A percentile compares a stretch with the other conserved stretches of the same genome.
phyloP scores from a whole-genome alignment of 2,329 filamentous ascomycete genomes.

The Xylariaceae sp. region DNA sequence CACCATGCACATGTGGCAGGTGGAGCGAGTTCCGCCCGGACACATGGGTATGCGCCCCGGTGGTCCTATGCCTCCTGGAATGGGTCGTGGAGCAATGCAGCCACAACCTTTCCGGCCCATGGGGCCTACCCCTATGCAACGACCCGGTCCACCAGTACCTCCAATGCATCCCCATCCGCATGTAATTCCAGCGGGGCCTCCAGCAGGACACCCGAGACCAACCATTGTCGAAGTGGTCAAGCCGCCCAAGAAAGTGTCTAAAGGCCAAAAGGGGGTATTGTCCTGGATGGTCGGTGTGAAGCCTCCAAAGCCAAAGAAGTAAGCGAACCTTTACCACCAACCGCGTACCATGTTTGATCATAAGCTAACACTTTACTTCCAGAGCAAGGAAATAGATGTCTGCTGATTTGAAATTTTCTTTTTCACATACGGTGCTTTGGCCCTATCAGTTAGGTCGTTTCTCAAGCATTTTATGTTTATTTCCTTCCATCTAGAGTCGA shows the following conservation, averaged over 20 bases:
- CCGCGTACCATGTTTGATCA: background rate
- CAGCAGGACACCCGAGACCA: background rate
- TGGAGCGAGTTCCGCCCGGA: slow-evolving; percentile 34
- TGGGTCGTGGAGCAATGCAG: slow-evolving; percentile 8
- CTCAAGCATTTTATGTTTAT: slow-evolving; percentile 9
- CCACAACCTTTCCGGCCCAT: background rate
- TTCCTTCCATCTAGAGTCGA: slow-evolving; percentile 17
- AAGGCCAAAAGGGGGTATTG: slow-evolving; percentile 30
- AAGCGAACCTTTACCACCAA: slow-evolving; percentile 13
- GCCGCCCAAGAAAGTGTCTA: slow-evolving; percentile 26
- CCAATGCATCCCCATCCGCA: slow-evolving; percentile 1
- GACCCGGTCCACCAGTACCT: slow-evolving; percentile 9
- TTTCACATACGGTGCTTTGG: slow-evolving; percentile 2
- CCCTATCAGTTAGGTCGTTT: slow-evolving; percentile 2
- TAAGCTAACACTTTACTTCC: slow-evolving; percentile 1
- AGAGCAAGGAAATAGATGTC: slow-evolving; percentile 5
- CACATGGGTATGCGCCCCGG: slow-evolving; percentile 16
- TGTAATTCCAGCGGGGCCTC: background rate
- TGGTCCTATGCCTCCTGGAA: slow-evolving; percentile 9
- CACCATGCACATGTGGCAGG: slow-evolving; percentile 61
- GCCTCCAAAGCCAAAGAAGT: slow-evolving; percentile 33
- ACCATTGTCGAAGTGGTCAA: slow-evolving; percentile 21
- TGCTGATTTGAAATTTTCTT: background rate
- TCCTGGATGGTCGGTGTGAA: slow-evolving; percentile 32
- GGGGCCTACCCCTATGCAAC: slow-evolving; percentile 1